phyloP scores from a whole-genome alignment of 176 grass and related monocot genomes.

The Lolium perenne region DNA sequence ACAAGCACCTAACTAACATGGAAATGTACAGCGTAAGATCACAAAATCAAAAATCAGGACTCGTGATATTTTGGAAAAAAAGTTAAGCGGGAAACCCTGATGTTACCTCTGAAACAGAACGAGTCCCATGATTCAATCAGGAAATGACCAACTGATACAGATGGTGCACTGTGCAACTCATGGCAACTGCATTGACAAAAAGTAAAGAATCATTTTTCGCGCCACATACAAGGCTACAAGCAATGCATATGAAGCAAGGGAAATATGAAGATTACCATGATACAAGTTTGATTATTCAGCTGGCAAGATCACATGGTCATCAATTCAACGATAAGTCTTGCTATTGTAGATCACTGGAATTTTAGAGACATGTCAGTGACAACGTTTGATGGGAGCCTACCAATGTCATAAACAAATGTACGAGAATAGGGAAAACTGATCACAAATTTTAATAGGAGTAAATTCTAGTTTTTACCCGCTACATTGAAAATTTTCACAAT shows the following conservation, averaged over 20 bases:
- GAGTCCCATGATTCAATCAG: neutral
- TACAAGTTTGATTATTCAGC: conserved; percentile 13
- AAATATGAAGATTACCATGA: conserved; percentile 15
- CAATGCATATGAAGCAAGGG: neutral
- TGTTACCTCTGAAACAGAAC: conserved; percentile 35
- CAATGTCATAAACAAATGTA: neutral
- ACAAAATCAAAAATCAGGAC: conserved; percentile 30
- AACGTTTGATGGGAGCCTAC: neutral
- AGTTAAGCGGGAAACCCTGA: conserved; percentile 36
- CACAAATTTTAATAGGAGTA: neutral
- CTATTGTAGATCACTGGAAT: conserved; percentile 24
- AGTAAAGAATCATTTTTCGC: conserved; percentile 31
- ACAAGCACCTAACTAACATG: conserved; percentile 45
- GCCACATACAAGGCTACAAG: neutral
- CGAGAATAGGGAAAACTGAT: conserved; percentile 10
- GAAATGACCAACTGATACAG: conserved; percentile 26
- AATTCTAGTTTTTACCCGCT: too few species aligned
- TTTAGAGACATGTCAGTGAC: conserved; percentile 15
- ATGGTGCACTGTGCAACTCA: neutral
- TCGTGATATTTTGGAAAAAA: conserved; percentile 32
- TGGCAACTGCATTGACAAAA: neutral
- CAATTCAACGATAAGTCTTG: neutral
- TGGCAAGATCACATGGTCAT: neutral
- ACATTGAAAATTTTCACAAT: too few species aligned
- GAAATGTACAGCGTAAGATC: neutral